These are phyloP conservation scores for Phytopythium chamaehyphon DNA, from an alignment of 352 stramenopile species.

Conservation along the genomic window DNA sequence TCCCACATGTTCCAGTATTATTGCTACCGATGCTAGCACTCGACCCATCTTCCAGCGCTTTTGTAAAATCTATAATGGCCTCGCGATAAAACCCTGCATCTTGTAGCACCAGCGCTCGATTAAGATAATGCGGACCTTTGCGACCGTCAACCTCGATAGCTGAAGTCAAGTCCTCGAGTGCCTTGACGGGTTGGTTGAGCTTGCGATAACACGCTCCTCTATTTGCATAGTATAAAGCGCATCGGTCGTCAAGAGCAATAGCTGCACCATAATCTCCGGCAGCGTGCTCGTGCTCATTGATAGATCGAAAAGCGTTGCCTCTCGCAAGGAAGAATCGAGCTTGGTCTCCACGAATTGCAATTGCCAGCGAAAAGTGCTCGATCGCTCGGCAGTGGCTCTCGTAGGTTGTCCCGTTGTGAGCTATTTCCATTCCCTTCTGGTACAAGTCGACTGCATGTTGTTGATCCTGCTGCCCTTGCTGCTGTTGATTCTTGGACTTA, in stretches of 20 bases:
- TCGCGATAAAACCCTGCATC: constrained; percentile 62
- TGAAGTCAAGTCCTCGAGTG: constrained; percentile 64
- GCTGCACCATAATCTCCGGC: constrained; percentile 55
- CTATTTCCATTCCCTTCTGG: constrained; percentile 69
- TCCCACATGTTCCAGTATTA: constrained; percentile 1
- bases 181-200: constrained; percentile 45
- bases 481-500: constrained; percentile 6
- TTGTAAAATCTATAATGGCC: constrained; percentile 68
- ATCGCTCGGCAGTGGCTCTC: constrained; percentile 74
- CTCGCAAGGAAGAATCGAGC: constrained; percentile 71
- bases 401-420: constrained; percentile 42
- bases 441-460: constrained; percentile 76
- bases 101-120: constrained; percentile 65
- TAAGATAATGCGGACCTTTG: constrained; percentile 73
- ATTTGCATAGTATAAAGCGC: constrained; percentile 68
- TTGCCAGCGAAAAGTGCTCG: constrained; percentile 70
- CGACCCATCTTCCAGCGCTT: constrained; percentile 66
- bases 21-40: constrained; percentile 8
- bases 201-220: constrained; percentile 71
- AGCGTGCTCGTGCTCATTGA: constrained; percentile 65
- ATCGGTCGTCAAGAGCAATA: constrained; percentile 61
- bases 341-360: constrained; percentile 64
- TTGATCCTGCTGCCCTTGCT: constrained; percentile 54
- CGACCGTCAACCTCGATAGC: constrained; percentile 71
- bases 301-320: constrained; percentile 65